Percentiles rank a stretch among this genome's conserved stretches.
These are phyloP conservation scores for Fusarium mexicanum DNA, from an alignment of 2,329 filamentous ascomycete genomes.

Conservation along the genomic window DNA sequence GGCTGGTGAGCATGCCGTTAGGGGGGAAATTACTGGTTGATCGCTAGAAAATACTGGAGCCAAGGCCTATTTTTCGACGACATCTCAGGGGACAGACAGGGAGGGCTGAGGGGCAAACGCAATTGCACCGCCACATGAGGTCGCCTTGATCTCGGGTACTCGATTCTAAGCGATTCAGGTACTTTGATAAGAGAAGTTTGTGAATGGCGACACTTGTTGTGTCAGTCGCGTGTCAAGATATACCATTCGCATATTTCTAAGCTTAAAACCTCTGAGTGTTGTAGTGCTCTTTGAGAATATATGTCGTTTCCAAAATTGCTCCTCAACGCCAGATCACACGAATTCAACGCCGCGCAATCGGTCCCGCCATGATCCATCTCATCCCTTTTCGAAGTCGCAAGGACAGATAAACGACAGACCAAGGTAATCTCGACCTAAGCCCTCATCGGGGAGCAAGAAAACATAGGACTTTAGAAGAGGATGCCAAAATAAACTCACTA, in stretches of 20 bases:
- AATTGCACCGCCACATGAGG: constrained; percentile 33
- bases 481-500: no score
- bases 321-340: constrained; percentile 11
- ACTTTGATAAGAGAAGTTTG: constrained; percentile 2
- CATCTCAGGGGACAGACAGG: constrained; percentile 31
- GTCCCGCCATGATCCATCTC: constrained; percentile 28
- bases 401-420: constrained; percentile 35
- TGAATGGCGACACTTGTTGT: constrained; percentile 3
- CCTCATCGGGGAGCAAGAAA: no score
- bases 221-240: not conserved
- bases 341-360: constrained; percentile 32
- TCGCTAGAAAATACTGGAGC: constrained; percentile 36
- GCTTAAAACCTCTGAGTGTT: not conserved
- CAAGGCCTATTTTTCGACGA: constrained; percentile 29
- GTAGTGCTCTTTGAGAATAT: not conserved
- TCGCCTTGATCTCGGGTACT: constrained; percentile 15
- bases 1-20: constrained; percentile 24
- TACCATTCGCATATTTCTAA: not conserved
- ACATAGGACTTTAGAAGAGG: no score
- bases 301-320: not conserved
- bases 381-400: constrained; percentile 37
- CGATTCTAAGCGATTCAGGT: constrained; percentile 1
- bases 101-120: constrained; percentile 26
- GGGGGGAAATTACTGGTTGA: constrained; percentile 26
- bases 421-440: not conserved